Base-by-base conservation (phyloP, 2,329 filamentous ascomycete genomes). In the Zarea fungicola region DNA sequence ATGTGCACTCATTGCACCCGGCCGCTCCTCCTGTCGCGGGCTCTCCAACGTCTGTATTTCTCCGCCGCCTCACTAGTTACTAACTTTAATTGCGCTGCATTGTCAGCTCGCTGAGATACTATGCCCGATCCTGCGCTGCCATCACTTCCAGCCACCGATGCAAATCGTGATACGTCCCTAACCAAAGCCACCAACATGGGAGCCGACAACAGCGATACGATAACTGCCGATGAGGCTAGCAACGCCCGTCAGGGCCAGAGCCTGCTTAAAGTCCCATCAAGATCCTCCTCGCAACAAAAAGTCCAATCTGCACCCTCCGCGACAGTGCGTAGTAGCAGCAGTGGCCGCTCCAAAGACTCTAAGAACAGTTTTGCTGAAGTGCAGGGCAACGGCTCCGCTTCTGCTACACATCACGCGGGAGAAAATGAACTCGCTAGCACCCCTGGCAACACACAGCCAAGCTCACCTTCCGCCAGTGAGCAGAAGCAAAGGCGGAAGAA, bases 331-430 rank as follows among this genome's bases (percentile, higher is more conserved):
- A 81, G 81, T 59, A 85, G 80, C 62, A 80, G 83, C 58, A 77
- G 78, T 56, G 76, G 77, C 51, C 75, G 76, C 56, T 87, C 84
- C 42, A 85, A 81, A 65, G 81, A 80, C 57, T 84, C 80, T 52
- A 82, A 77, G 68, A 71, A 75, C 56, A 87, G 83, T 67, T 80
- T 84, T 58, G 68, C 81, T 48, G 81, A 76, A 54, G 73, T 77
- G 56, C 76, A 78, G 59, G 75, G 81, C 60, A 85, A 85, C 68
- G 80, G 81, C 58, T 88, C 83, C 67, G 76, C 80, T 53, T 81
- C 80, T 57, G 87, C 82, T 69, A 82, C 81, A 67, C 74, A 76
- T 61, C 79, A 77, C 54, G 74, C 73, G 60, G 71, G 71, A 58
- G 75, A 72, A 60, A 77, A 73, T 56, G 75, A 76, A 54, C 74